Evolutionary conservation across 345 rosid genomes (phyloP), one percentile per base, ranked within the genome.

Genomic region (Microthlaspi erraticum): DNA sequence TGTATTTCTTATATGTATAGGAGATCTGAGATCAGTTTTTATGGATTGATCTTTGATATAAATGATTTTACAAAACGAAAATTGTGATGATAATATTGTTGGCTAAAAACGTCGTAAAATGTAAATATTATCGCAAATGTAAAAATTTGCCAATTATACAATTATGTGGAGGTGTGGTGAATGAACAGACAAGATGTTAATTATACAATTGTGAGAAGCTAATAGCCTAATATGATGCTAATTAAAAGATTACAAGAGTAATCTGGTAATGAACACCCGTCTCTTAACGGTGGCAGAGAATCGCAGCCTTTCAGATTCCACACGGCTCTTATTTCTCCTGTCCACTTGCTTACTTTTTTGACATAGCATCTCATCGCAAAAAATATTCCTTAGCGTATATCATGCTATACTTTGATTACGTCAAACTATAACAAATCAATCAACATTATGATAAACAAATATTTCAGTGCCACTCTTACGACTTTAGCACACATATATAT

Each of bases 261-360:
- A n/a, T n/a, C n/a, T n/a, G n/a, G 53, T 13, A 57, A 65, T 65
- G 71, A 67, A 52, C 73, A 67, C 78, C 68, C 73, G 78, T 74
- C 78, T 74, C 50, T 74, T 51, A 67, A 74, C 78, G 78, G 62
- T 67, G 78, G 66, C 37, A 34, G 36, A 52, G 73, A 67, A 67
- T 74, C 78, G 68, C 63, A 74, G 74, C 78, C 78, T 68, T 75
- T 68, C 74, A 13, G 70, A 75, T 75, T 61, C 74, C 45, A 68
- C 70, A 75, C 78, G 78, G 78, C 78, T 68, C 78, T 68, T 61
- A 12, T 45, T 60, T 37, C 6, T 8, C 36, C 50, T 60, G 37
- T 61, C 78, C 64, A 75, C 74, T 75, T 68, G 78, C 64, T 75
- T 11, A 53, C 74, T 67, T 74, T 33, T 54, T 26, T 11, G 7